These are phyloP conservation scores for Chrysoporthe cubensis DNA, from an alignment of 2,329 filamentous ascomycete genomes.

Conservation along the genomic window DNA sequence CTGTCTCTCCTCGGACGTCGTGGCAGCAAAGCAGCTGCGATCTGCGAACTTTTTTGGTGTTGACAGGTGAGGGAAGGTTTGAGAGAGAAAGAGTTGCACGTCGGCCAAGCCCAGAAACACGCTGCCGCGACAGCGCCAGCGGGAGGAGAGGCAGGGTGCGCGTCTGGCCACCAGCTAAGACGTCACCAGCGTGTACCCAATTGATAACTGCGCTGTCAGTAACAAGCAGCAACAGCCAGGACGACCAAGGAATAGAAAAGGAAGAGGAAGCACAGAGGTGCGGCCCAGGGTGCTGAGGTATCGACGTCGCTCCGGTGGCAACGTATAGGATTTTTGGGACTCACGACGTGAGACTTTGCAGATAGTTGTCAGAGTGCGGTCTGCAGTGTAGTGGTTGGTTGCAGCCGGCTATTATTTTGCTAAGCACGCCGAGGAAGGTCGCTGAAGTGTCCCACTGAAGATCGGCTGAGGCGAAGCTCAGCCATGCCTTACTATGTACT, in stretches of 20 bases:
- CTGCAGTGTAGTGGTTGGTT: constrained; percentile 1
- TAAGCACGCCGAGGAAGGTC: background rate
- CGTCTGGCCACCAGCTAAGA: constrained; percentile 7
- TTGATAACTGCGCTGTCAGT: constrained; percentile 1
- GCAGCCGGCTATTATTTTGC: background rate
- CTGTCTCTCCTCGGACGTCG: constrained; percentile 17
- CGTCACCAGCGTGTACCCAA: constrained; percentile 4
- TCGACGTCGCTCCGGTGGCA: background rate
- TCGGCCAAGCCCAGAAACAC: constrained; percentile 9
- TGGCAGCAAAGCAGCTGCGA: constrained; percentile 19
- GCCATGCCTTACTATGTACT: background rate
- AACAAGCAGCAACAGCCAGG: constrained; percentile 8
- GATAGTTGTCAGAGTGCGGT: background rate
- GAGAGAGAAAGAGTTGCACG: constrained; percentile 4
- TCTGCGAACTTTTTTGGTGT: constrained; percentile 12
- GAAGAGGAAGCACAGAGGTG: background rate
- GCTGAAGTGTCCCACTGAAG: constrained; percentile 9
- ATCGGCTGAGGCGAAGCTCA: constrained; percentile 13
- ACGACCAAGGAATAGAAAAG: background rate
- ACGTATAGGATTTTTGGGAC: background rate
- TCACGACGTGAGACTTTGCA: background rate
- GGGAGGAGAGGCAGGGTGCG: background rate
- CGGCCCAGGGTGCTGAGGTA: background rate
- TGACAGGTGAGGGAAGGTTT: background rate
- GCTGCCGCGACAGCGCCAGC: constrained; percentile 9